These are phyloP conservation scores for Primulina huaijiensis DNA, from an alignment of 257 asterid species.

Conservation along the genomic window DNA sequence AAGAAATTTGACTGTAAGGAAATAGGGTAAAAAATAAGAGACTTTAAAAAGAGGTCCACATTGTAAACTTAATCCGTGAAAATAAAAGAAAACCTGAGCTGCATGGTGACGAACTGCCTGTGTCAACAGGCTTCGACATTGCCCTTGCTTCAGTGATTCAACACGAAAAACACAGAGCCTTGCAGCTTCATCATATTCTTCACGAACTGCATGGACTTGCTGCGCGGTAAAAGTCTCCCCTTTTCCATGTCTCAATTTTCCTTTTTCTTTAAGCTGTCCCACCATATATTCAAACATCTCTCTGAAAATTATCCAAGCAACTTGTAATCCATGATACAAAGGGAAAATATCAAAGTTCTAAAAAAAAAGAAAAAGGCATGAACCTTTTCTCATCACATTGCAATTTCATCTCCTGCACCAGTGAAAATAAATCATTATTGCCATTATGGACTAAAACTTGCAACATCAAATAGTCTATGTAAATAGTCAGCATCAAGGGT, in stretches of 20 bases:
- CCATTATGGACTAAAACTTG: slow-evolving; percentile 14
- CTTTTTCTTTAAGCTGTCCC: slow-evolving; percentile 63
- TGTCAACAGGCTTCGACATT: slow-evolving; percentile 77
- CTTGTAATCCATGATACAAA: slow-evolving; percentile 16
- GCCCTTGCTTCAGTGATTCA: slow-evolving; percentile 95
- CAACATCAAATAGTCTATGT: slow-evolving; percentile 1
- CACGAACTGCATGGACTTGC: slow-evolving; percentile 74
- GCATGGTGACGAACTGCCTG: slow-evolving; percentile 98
- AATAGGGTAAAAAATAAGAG: slow-evolving; percentile 28
- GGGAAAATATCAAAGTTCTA: slow-evolving; percentile 11
- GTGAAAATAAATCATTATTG: slow-evolving; percentile 26
- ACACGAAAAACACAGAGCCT: slow-evolving; percentile 85
- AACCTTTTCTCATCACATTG: slow-evolving; percentile 95
- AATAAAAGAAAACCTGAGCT: slow-evolving; percentile 61
- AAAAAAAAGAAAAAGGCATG: slow-evolving; percentile 2
- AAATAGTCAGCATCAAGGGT: background rate
- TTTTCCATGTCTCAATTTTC: slow-evolving; percentile 72
- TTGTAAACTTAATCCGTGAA: slow-evolving; percentile 18
- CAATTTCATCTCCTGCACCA: slow-evolving; percentile 91
- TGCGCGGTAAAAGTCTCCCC: slow-evolving; percentile 69
- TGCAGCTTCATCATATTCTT: slow-evolving; percentile 82
- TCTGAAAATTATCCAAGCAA: slow-evolving; percentile 44
- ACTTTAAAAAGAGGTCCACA: slow-evolving; percentile 13
- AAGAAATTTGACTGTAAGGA: slow-evolving; percentile 67
- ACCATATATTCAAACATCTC: slow-evolving; percentile 76